A percentile compares a stretch with the other conserved stretches of the same genome.
phyloP scores from a whole-genome alignment of 352 stramenopile species.

The Phytophthora idaei region DNA sequence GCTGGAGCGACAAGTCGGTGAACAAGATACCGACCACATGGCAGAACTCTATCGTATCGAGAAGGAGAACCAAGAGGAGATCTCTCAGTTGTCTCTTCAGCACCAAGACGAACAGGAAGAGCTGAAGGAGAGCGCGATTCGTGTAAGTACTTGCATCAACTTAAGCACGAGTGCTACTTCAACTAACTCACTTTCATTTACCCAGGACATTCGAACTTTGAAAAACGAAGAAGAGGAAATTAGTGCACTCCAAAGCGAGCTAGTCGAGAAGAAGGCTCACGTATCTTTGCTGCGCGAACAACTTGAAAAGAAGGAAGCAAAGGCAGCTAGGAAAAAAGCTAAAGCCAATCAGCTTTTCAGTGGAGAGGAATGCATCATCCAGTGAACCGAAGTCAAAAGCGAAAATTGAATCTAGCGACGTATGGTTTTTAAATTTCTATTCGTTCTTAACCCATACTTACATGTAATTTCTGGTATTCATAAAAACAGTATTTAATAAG shows the following conservation, averaged over 20 bases:
- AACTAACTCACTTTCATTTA: not conserved
- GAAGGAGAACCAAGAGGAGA: constrained; percentile 56
- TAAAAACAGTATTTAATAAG: not conserved
- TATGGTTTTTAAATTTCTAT: too few species aligned
- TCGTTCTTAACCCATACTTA: too few species aligned
- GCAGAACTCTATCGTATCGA: constrained; percentile 67
- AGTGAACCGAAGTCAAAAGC: constrained; percentile 20
- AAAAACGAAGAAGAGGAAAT: constrained; percentile 67
- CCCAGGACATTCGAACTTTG: constrained; percentile 60
- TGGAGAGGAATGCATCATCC: constrained; percentile 64
- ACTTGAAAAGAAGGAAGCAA: constrained; percentile 54
- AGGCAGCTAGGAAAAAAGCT: constrained; percentile 40
- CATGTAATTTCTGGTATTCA: not conserved
- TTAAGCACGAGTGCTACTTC: not conserved
- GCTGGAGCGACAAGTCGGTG: constrained; percentile 63
- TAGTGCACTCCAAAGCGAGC: constrained; percentile 45
- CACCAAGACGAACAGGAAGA: constrained; percentile 65
- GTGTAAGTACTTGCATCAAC: constrained; percentile 28
- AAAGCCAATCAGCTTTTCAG: constrained; percentile 49
- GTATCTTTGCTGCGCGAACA: constrained; percentile 58
- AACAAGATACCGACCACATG: constrained; percentile 72
- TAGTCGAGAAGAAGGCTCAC: constrained; percentile 57
- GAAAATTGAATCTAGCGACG: not conserved
- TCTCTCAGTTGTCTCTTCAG: constrained; percentile 43
- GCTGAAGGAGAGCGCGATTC: constrained; percentile 63